Evolutionary conservation across 371 early-diverging fungal genomes (phyloP), one percentile per base, ranked within the genome.

Genomic region (Amoeboaphelidium protococcarum): DNA sequence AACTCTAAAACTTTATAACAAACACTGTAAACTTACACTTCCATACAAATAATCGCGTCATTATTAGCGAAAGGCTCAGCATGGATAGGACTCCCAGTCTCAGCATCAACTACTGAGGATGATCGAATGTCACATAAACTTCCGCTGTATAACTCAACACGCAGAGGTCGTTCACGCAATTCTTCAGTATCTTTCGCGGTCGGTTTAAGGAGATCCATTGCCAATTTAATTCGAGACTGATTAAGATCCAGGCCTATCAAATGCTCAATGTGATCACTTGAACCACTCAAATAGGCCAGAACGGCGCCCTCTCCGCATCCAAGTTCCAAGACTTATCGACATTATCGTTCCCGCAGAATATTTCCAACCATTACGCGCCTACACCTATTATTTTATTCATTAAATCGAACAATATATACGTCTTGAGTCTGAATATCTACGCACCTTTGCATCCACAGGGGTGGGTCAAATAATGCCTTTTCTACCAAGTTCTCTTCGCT

Each of bases 291-390:
- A 46, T 69, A 69, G 0, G 71, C 60, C 0, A 73, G 45, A 26
- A 81, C 55, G 23, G 66, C 57, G 2, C 67, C 79, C 49, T 77
- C 78, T 37, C 82, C 82, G 54, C 82, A 81, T 0, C 82, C 82
- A 49, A 73, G 70, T 48, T 80, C 81, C 16, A 78, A 53, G 6
- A 77, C 71, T 70, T 72, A 47, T 19, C 37, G 37, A 31, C 16
- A 31, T 16, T 6, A 52, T 44, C 65, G 50, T 26, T 62, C 54
- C 40, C 54, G 54, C 10, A 76, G 52, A 24, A 55, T 51, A 6
- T 61, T 57, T 2, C 58, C 51, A 23, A 73, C 63, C 43, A 69
- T 61, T n/a, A 55, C 52, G 16, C 37, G 37, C 37, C 37, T 31
- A 10, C 37, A 6, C 6, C n/a, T n/a, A n/a, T n/a, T n/a, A n/a